Conservation (phyloP, 2,329 filamentous ascomycete genomes). For the Neofusicoccum umdonicola region DNA sequence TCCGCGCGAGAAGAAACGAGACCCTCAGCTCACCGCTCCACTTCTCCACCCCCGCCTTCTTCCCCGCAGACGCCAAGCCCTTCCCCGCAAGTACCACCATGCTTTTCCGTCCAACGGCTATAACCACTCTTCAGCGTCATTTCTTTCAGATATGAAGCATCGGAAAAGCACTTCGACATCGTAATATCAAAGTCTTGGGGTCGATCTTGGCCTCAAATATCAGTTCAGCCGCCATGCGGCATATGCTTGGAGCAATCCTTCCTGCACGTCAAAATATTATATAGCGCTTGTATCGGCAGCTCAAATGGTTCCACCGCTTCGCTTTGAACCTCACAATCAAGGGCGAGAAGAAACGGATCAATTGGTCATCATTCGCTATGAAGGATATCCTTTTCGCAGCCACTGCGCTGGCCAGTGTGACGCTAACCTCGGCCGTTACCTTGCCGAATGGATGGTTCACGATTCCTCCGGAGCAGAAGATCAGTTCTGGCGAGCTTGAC, state of each 20-base stretch:
- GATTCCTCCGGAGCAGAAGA: conserved; percentile 20
- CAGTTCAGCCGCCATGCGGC: not conserved
- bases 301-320: not conserved
- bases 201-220: not conserved
- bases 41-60: not conserved
- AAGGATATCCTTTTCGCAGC: conserved; percentile 17
- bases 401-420: conserved; percentile 18
- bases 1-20: not conserved
- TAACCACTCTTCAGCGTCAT: not conserved
- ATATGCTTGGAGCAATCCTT: not conserved
- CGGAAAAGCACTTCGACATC: not conserved
- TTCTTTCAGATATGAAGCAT: not conserved
- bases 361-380: not conserved
- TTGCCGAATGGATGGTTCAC: conserved; percentile 23
- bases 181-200: not conserved
- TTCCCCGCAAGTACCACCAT: not conserved
- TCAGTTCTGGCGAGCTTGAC: conserved; percentile 17
- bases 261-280: not conserved
- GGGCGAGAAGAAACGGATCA: not conserved
- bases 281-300: not conserved
- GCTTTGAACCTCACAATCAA: not conserved
- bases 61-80: conserved; percentile 11
- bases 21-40: not conserved
- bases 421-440: conserved; percentile 19
- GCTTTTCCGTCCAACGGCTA: not conserved